Base-by-base conservation (phyloP, 257 asterid species). In the Eustoma russellianum region DNA sequence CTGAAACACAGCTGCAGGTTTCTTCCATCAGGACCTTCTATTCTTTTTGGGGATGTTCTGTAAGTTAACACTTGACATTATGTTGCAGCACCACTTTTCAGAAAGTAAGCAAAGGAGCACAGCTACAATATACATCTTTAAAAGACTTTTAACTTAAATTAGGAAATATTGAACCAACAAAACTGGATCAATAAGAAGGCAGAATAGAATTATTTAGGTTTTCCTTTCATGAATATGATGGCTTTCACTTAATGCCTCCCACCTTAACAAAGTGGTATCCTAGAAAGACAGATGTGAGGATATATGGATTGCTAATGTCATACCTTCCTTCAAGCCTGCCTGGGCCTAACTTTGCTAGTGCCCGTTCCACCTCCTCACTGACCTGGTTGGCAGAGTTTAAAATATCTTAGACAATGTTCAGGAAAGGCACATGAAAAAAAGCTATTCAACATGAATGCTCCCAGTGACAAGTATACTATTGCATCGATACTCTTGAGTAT, bases 311-410 rank as follows among this genome's bases (percentile, higher is more conserved):
- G 12, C 62, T 19, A 50, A 43, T 16, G 44, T 46, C 67, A 12
- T 68, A 87, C 98, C 92, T 80, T 66, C 92, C 95, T 73, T 65
- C 79, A 57, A 82, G 70, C 72, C 81, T 77, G 63, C 89, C 80
- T 63, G 92, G 80, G 53, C 79, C 94, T 59, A 91, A 65, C 72
- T 87, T 91, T 18, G 94, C 83, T 77, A 91, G 80, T 74, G 98
- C 98, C 52, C 96, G 95, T 72, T 91, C 98, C 50, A 91, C 96
- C 81, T 91, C 98, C 70, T 91, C 98, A 48, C 98, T 91, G 46
- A 91, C 98, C 98, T 91, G 84, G 62, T 56, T 66, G 57, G 59
- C 57, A 55, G 60, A 75, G 55, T 57, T 45, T 9, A 30, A 65
- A 52, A 24, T 9, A 60, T 30, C 30, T 24, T 24, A 24, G 30